These are phyloP conservation scores for Syzygium jambos DNA, from an alignment of 345 rosid species.

Conservation along the genomic window DNA sequence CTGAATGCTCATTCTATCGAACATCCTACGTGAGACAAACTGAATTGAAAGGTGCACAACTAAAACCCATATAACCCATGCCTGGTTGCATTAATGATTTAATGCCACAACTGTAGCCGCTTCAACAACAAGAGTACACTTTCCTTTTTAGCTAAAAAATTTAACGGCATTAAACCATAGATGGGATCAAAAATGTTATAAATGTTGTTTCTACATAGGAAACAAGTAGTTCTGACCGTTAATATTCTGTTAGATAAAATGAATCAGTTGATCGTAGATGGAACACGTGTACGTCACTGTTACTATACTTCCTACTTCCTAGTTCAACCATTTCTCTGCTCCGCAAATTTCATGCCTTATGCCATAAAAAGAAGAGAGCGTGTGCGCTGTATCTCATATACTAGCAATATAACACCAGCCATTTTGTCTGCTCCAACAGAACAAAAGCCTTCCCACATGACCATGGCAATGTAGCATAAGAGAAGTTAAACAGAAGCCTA, in stretches of 20 bases:
- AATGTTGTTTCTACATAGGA: not conserved
- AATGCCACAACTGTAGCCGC: not conserved
- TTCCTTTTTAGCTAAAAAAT: not conserved
- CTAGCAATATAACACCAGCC: not conserved
- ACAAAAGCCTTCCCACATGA: not conserved
- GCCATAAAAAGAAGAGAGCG: not conserved
- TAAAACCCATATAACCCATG: not conserved
- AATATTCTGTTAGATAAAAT: not conserved
- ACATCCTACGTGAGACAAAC: not conserved
- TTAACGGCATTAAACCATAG: not conserved
- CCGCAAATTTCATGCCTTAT: not conserved
- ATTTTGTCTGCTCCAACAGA: not conserved
- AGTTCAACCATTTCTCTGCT: not conserved
- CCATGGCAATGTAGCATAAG: not conserved
- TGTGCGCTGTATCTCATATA: not conserved
- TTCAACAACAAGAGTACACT: not conserved
- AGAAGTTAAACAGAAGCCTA: not conserved
- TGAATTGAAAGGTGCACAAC: not conserved
- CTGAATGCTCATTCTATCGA: not conserved
- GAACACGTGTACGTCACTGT: not conserved
- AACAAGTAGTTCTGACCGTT: not conserved
- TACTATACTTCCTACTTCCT: not conserved
- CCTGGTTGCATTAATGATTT: not conserved
- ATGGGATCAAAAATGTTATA: not conserved
- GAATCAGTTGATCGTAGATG: not conserved